Percentiles rank a stretch among this genome's conserved stretches.
Conservation (phyloP, 2,329 filamentous ascomycete species). For the Trichoderma gracile region DNA sequence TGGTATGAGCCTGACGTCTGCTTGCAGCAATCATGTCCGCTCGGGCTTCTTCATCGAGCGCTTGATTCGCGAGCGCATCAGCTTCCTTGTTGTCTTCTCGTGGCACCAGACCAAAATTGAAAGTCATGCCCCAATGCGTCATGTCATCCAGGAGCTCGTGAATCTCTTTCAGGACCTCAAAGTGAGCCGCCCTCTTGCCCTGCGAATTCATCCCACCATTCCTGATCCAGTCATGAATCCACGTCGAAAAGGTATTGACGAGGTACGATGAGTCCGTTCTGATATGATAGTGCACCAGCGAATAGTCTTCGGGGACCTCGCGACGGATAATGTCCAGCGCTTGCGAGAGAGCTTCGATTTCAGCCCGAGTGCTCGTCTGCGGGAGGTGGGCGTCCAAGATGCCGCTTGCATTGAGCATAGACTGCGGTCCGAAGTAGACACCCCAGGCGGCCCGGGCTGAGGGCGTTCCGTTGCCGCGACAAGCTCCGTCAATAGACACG, state of each 20-base stretch:
- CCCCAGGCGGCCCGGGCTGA: constrained; percentile 31
- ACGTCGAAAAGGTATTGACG: neutral
- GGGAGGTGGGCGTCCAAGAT: neutral
- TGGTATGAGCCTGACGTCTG: too few species aligned
- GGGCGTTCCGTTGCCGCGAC: constrained; percentile 30
- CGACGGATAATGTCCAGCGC: neutral
- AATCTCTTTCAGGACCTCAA: too few species aligned
- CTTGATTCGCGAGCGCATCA: neutral
- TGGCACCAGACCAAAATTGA: neutral
- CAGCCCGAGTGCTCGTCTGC: neutral
- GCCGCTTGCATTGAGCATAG: constrained; percentile 29
- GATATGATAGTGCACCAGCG: neutral
- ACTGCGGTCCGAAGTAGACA: constrained; percentile 33
- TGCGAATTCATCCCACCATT: neutral
- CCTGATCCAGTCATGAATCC: neutral
- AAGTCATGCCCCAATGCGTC: neutral
- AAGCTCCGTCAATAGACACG: constrained; percentile 33
- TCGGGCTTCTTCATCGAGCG: neutral
- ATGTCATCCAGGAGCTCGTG: too few species aligned
- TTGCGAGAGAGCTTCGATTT: constrained; percentile 3
- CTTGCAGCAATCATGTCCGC: too few species aligned
- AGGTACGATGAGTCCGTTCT: constrained; percentile 5
- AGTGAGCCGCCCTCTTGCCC: neutral
- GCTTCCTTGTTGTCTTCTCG: constrained; percentile 3
- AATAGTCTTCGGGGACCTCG: neutral